Percentiles rank a stretch among this genome's conserved stretches.
phyloP scores from a whole-genome alignment of 352 stramenopile genomes.

The Thraustochytrium sp. region DNA sequence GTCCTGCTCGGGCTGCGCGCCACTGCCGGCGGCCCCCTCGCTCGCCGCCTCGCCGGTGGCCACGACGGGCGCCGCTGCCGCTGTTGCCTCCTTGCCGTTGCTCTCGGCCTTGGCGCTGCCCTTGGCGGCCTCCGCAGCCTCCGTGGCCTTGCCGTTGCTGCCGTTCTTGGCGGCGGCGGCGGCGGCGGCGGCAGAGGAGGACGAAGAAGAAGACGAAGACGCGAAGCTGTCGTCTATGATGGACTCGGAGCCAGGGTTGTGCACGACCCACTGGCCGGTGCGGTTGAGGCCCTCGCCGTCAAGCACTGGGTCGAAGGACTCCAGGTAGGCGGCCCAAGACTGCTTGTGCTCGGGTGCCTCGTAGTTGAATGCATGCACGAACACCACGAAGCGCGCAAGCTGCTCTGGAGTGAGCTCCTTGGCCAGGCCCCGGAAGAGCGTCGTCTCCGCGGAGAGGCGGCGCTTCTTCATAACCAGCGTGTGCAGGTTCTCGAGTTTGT shows the following conservation, averaged over 20 bases:
- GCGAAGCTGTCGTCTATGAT: background rate
- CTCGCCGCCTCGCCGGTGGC: no score
- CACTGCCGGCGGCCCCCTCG: no score
- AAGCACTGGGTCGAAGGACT: background rate
- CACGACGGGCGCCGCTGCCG: no score
- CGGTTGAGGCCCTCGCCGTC: background rate
- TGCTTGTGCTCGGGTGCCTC: background rate
- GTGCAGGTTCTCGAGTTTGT: slow-evolving; percentile 34
- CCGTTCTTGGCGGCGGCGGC: background rate
- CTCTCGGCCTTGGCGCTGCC: background rate
- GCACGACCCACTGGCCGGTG: slow-evolving; percentile 5
- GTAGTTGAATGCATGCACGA: slow-evolving; percentile 24
- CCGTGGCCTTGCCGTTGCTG: no score
- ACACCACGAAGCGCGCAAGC: slow-evolving; percentile 12
- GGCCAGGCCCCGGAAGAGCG: background rate
- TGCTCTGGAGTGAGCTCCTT: background rate
- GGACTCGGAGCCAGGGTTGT: background rate
- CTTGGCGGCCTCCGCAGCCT: background rate
- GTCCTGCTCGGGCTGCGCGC: background rate
- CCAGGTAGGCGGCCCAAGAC: background rate
- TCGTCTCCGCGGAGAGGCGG: background rate
- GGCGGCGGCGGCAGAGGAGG: background rate
- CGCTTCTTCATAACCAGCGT: background rate
- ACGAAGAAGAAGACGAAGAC: background rate
- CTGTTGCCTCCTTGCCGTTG: no score